A percentile compares a stretch with the other conserved stretches of the same genome.
Conservation (phyloP, 768 basidiomycete species). For the Suillus sp. region DNA sequence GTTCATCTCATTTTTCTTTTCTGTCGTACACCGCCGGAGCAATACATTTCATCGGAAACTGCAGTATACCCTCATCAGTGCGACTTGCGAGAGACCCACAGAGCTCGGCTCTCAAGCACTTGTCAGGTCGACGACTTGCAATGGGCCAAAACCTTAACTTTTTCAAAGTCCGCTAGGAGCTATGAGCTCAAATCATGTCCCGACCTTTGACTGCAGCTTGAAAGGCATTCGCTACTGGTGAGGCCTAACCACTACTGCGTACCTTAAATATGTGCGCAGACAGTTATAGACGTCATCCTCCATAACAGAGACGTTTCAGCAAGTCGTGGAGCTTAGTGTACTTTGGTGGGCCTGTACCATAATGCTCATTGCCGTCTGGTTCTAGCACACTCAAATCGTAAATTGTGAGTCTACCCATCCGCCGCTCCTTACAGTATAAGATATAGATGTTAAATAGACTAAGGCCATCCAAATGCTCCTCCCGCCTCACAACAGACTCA, state of each 20-base stretch:
- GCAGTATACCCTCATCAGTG: constrained; percentile 13
- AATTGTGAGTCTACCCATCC: not conserved
- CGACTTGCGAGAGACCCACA: not conserved
- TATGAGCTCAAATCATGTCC: too few species aligned
- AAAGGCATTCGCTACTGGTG: too few species aligned
- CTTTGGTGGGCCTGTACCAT: not conserved
- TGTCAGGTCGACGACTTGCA: too few species aligned
- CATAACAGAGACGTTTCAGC: not conserved
- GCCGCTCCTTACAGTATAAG: not conserved
- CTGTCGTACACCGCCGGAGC: constrained; percentile 13
- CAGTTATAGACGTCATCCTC: not conserved
- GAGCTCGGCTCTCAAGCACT: not conserved
- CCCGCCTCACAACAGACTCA: not conserved
- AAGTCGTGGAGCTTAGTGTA: not conserved
- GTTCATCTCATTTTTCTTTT: constrained; percentile 19
- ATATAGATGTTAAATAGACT: not conserved
- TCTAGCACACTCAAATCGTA: too few species aligned
- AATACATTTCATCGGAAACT: constrained; percentile 18
- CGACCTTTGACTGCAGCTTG: too few species aligned
- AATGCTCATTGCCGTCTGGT: not conserved
- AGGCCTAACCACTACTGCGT: too few species aligned
- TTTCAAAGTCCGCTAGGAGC: too few species aligned
- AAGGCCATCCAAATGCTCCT: not conserved
- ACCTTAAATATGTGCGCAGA: too few species aligned
- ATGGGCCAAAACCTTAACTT: too few species aligned